These are phyloP conservation scores for Fusarium robinianum DNA, from an alignment of 2,329 filamentous ascomycete genomes.

Conservation along the genomic window DNA sequence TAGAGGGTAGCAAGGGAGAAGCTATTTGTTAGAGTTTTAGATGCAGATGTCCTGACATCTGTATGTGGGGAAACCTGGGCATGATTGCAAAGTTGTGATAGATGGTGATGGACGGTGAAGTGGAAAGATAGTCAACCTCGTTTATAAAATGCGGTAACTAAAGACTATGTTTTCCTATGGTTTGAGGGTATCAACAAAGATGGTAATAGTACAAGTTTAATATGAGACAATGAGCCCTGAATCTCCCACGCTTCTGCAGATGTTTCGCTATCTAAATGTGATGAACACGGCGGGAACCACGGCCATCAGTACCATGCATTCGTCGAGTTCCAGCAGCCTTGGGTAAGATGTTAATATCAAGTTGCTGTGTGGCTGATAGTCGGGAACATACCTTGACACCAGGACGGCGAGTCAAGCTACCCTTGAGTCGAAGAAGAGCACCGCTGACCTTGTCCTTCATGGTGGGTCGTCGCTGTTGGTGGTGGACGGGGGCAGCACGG, in stretches of 20 bases:
- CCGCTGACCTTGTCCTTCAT: constrained; percentile 80
- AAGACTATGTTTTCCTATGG: constrained; percentile 21
- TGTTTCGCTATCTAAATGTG: constrained; percentile 25
- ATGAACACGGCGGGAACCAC: constrained; percentile 52
- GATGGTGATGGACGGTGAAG: constrained; percentile 15
- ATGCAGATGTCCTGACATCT: too few species aligned
- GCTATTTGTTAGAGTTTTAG: too few species aligned
- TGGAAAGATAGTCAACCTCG: constrained; percentile 8
- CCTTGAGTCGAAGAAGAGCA: constrained; percentile 73
- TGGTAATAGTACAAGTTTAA: constrained; percentile 30
- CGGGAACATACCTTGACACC: constrained; percentile 66
- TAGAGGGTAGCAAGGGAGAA: too few species aligned
- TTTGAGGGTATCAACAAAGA: constrained; percentile 24
- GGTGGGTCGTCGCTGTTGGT: constrained; percentile 69
- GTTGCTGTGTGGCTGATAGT: background rate
- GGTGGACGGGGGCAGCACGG: constrained; percentile 53
- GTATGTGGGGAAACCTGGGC: background rate
- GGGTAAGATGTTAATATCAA: constrained; percentile 11
- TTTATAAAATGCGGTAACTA: constrained; percentile 16
- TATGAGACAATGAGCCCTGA: background rate
- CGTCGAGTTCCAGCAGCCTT: constrained; percentile 75
- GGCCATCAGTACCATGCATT: constrained; percentile 75
- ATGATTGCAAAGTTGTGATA: constrained; percentile 22
- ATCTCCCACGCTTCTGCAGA: background rate
- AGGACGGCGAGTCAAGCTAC: constrained; percentile 68